A percentile compares a stretch with the other conserved stretches of the same genome.
Evolutionary conservation across 2,329 filamentous ascomycete genomes (phyloP).

Genomic region (Davidsoniella eucalypti): DNA sequence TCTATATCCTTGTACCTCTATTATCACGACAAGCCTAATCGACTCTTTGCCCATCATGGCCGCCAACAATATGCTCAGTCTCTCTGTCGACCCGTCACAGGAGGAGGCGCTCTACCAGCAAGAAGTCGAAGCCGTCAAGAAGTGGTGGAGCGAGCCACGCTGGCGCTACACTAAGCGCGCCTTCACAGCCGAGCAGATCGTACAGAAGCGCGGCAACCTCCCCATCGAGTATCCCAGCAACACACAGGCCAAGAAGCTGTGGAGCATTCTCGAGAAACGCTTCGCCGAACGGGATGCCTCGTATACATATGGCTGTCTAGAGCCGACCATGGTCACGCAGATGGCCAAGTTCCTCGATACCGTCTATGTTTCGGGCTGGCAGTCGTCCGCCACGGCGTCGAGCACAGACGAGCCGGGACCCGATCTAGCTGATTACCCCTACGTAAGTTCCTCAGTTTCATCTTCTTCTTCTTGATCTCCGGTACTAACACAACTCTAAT

Average conservation of each 20-base stretch:
- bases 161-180: constrained; percentile 87
- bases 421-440: constrained; percentile 95
- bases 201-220: constrained; percentile 81
- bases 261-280: constrained; percentile 70
- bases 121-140: constrained; percentile 78
- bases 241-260: constrained; percentile 80
- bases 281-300: constrained; percentile 65
- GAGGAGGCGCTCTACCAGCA: constrained; percentile 56
- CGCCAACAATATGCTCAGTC: constrained; percentile 44
- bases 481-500: background rate
- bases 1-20: background rate
- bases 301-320: constrained; percentile 92
- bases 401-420: constrained; percentile 90
- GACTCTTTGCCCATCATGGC: constrained; percentile 30
- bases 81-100: constrained; percentile 35
- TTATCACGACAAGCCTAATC: constrained; percentile 4
- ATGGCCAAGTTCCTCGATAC: constrained; percentile 99
- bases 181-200: constrained; percentile 93
- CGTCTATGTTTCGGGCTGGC: constrained; percentile 97
- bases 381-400: constrained; percentile 91
- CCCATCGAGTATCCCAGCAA: constrained; percentile 88
- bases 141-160: constrained; percentile 85
- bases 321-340: constrained; percentile 96
- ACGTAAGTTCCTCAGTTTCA: constrained; percentile 34
- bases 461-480: background rate